These are phyloP conservation scores for Fusarium longipes DNA, from an alignment of 2,329 filamentous ascomycete species.

Conservation along the genomic window DNA sequence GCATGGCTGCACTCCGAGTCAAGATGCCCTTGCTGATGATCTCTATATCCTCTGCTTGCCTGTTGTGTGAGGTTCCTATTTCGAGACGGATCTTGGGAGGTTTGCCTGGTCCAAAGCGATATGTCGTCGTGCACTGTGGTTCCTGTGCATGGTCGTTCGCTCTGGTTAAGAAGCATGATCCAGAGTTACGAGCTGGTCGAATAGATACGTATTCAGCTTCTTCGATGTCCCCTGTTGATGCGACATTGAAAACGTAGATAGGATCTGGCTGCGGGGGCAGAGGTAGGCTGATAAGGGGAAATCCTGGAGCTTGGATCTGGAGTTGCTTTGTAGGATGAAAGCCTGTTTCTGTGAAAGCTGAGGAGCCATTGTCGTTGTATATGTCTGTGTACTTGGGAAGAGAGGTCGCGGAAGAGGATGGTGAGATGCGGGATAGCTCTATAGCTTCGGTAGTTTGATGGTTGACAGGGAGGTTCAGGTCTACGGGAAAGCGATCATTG, in stretches of 20 bases:
- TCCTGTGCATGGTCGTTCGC: slow-evolving; percentile 51
- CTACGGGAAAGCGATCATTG: slow-evolving; percentile 19
- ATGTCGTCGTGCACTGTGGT: slow-evolving; percentile 63
- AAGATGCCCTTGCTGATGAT: slow-evolving; percentile 53
- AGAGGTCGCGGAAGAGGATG: slow-evolving; percentile 45
- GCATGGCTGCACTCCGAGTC: slow-evolving; percentile 60
- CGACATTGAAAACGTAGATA: slow-evolving; percentile 57
- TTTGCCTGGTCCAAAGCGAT: slow-evolving; percentile 66
- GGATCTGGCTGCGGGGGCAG: slow-evolving; percentile 52
- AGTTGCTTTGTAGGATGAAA: slow-evolving; percentile 60
- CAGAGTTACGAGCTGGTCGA: slow-evolving; percentile 59
- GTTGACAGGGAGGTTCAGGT: slow-evolving; percentile 46
- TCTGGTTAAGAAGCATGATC: slow-evolving; percentile 60
- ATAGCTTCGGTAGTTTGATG: slow-evolving; percentile 40
- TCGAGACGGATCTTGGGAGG: slow-evolving; percentile 58
- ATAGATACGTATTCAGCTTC: slow-evolving; percentile 63
- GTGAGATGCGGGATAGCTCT: slow-evolving; percentile 44
- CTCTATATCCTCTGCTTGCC: slow-evolving; percentile 42
- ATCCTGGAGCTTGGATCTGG: slow-evolving; percentile 62
- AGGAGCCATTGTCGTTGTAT: slow-evolving; percentile 2
- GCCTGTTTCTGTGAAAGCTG: slow-evolving; percentile 13
- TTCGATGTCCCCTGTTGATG: slow-evolving; percentile 54
- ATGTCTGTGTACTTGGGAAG: slow-evolving; percentile 45
- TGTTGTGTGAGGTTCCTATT: not conserved
- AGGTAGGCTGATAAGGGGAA: slow-evolving; percentile 57